Base-by-base conservation (phyloP, 2,329 filamentous ascomycete species). In the Piedraia hortae region DNA sequence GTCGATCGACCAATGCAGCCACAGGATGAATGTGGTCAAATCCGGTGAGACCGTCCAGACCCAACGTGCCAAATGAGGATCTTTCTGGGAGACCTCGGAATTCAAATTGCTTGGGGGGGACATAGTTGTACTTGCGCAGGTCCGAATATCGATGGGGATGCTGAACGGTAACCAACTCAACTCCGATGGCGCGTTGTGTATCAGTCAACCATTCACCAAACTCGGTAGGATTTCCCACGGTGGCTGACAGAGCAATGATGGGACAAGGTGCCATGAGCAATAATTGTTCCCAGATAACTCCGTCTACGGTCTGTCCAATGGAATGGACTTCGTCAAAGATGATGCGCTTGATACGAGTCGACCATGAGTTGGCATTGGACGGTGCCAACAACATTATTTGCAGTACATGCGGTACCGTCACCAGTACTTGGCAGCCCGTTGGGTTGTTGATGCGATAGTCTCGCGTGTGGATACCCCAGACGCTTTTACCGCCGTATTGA, bases 241-340 rank as follows among this genome's bases (percentile, higher is more conserved):
- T 82, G 2, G 72, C 73, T 2, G 72, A 80, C 1, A 82, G 53
- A 0, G 72, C 72, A 30, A 80, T 70, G 21, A 82, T 71, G 0
- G 69, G 72, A 31, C 70, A 80, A 1, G 70, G 70, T 0, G 70
- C 59, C 28, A 75, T 53, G 1, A 80, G 53, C 1, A 80, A 47
- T 3, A 82, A 50, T 36, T 80, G 71, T 34, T 82, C 71, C 71
- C 70, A 82, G 2, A 78, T 52, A 1, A 77, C 47, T 23, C 71
- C 71, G 31, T 80, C 71, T 5, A 77, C 66, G 0, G 64, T 58
- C 37, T 78, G 64, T 0, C 72, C 69, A 27, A 82, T 80, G 15
- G 62, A 75, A 38, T 82, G 72, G 2, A 80, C 64, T 44, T 82
- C 72, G 35, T 82, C 72, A 26, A 80, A 80, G 22, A 80, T 75